Percentiles rank a stretch among this genome's conserved stretches.
These are phyloP conservation scores for Leucoagaricus sp. DNA, from an alignment of 1,284 basidiomycete species.

Conservation along the genomic window DNA sequence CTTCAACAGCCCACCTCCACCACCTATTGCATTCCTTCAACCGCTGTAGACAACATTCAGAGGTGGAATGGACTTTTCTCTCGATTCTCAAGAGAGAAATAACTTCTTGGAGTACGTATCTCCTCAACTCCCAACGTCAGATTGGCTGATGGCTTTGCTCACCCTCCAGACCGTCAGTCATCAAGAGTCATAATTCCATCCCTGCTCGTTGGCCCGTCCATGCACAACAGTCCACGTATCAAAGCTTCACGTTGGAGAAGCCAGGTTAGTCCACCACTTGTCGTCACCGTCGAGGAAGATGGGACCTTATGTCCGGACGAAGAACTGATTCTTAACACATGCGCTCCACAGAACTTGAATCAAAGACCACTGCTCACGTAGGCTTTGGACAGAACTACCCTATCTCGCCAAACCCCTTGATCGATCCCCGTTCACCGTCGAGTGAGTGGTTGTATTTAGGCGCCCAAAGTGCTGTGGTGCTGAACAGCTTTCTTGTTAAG, in stretches of 20 bases:
- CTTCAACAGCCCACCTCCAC: background rate
- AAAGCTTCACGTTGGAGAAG: too few species aligned
- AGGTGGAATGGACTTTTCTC: background rate
- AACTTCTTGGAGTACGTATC: background rate
- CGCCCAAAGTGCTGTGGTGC: background rate
- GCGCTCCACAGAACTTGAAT: background rate
- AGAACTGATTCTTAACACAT: too few species aligned
- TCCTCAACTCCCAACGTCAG: background rate
- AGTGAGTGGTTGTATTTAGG: background rate
- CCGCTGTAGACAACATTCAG: background rate
- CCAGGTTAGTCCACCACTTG: too few species aligned
- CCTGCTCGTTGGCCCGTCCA: too few species aligned
- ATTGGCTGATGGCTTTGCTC: too few species aligned
- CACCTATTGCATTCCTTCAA: background rate
- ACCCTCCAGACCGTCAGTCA: too few species aligned
- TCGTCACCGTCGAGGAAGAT: too few species aligned
- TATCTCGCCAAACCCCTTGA: background rate
- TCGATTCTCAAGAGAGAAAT: background rate
- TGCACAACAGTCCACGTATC: too few species aligned
- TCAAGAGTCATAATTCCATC: too few species aligned
- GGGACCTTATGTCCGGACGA: too few species aligned
- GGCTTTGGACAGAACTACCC: background rate
- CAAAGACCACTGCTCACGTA: background rate
- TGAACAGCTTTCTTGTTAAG: constrained; percentile 2
- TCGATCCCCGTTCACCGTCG: background rate